Percentiles rank a stretch among this genome's conserved stretches.
Conservation (phyloP, 2,329 filamentous ascomycete species). For the Colletotrichum acutatum region DNA sequence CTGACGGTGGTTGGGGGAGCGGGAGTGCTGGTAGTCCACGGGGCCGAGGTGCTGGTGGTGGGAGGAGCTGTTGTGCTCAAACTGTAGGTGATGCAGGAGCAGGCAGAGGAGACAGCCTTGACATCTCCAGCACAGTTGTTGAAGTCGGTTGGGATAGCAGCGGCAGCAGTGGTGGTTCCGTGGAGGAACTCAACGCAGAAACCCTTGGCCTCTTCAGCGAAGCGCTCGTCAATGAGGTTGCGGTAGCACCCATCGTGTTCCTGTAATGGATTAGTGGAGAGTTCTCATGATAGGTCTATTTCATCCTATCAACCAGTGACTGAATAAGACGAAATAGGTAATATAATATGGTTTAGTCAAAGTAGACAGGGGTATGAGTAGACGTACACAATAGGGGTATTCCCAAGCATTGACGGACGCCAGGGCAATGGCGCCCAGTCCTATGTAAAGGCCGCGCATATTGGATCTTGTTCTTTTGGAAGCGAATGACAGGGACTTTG, state of each 20-base stretch:
- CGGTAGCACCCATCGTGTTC: conserved; percentile 49
- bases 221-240: conserved; percentile 47
- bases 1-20: conserved; percentile 10
- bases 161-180: conserved; percentile 41
- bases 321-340: too few relatives aligned
- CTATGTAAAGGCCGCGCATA: conserved; percentile 47
- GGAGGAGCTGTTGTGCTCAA: conserved; percentile 16
- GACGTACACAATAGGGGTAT: conserved; percentile 43
- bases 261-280: conserved; percentile 9
- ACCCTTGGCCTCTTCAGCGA: conserved; percentile 40
- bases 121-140: conserved; percentile 41
- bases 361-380: background rate
- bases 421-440: conserved; percentile 46
- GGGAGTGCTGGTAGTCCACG: background rate
- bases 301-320: background rate
- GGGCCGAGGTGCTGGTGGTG: conserved; percentile 9
- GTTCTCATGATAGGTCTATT: background rate
- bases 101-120: conserved; percentile 45
- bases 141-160: conserved; percentile 45
- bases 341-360: too few relatives aligned
- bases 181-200: conserved; percentile 49
- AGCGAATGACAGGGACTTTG: conserved; percentile 39
- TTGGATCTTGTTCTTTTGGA: conserved; percentile 35
- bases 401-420: conserved; percentile 41
- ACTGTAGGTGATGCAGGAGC: conserved; percentile 50